Percentiles rank a stretch among this genome's conserved stretches.
These are phyloP conservation scores for Calocybe indica DNA, from an alignment of 768 basidiomycete species.

Conservation along the genomic window DNA sequence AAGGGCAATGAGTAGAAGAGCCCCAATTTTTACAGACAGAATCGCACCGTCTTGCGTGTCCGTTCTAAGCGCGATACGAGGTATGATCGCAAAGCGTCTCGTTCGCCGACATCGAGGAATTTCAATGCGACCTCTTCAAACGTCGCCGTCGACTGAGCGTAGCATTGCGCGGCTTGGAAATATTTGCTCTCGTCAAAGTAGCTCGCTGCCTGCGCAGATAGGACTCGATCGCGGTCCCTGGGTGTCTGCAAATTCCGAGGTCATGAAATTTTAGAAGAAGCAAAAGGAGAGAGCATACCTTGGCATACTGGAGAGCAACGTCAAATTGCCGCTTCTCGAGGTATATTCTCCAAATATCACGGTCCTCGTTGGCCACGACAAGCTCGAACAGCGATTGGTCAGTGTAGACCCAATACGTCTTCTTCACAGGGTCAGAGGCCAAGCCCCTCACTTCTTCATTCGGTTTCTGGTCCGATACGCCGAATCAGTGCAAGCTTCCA, in stretches of 20 bases:
- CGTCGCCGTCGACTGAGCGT: slow-evolving; percentile 78
- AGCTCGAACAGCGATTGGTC: slow-evolving; percentile 87
- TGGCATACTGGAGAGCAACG: slow-evolving; percentile 74
- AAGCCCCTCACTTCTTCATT: slow-evolving; percentile 70
- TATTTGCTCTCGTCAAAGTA: slow-evolving; percentile 77
- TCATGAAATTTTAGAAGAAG: too few species aligned
- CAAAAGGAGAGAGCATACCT: slow-evolving; percentile 39
- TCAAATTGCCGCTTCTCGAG: slow-evolving; percentile 74
- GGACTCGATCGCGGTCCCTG: slow-evolving; percentile 79
- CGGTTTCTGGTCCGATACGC: slow-evolving; percentile 47
- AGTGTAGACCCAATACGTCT: slow-evolving; percentile 94
- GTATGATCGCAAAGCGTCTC: slow-evolving; percentile 88
- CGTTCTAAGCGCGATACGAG: slow-evolving; percentile 83
- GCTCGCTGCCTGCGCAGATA: slow-evolving; percentile 76
- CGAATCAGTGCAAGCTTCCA: not conserved
- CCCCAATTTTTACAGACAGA: not conserved
- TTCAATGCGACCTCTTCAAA: slow-evolving; percentile 92
- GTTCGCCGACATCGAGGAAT: slow-evolving; percentile 85
- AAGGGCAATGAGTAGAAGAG: not conserved
- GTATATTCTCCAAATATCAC: slow-evolving; percentile 93
- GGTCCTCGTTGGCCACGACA: slow-evolving; percentile 78
- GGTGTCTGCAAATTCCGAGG: slow-evolving; percentile 48
- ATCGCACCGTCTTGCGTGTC: slow-evolving; percentile 71
- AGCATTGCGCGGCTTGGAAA: slow-evolving; percentile 89
- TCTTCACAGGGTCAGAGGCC: slow-evolving; percentile 77